Base-by-base conservation (phyloP, 768 basidiomycete species). In the Mycena rebaudengoi region DNA sequence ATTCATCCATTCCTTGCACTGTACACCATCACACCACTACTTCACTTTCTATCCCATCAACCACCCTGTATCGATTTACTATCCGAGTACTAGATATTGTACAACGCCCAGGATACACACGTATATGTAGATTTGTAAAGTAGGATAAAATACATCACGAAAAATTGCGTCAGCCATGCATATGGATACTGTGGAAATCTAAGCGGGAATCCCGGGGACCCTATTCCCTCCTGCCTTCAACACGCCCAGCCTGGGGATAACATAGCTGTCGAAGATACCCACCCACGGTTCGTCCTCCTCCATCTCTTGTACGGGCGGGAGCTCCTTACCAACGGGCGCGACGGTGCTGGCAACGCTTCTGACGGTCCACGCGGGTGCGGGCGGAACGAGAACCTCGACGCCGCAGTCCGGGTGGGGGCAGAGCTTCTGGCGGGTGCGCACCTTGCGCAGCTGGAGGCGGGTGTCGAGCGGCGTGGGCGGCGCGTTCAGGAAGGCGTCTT, bases 361-460 rank as follows among this genome's bases (percentile, higher is more conserved):
- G 55, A 64, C 62, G 48, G 32, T 12, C 62, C 62, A 64, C 7
- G 48, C 32, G 25, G 39, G 56, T 18, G 55, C 50, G 43, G 62
- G 62, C 33, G 54, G 30, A 21, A 2, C 23, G 39, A 8, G 5
- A 39, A 57, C 16, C 7, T 11, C 26, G 13, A 32, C n/a, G 37
- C 33, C 8, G 56, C 62, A 58, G 7, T 25, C 7, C 28, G 56
- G 62, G 43, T n/a, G n/a, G n/a, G n/a, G n/a, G n/a, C 62, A 64
- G 52, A 25, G 37, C 23, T 56, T 62, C 37, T 39, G 21, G 26
- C 51, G 44, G 12, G 35, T 6, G 44, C 44, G 11, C 33, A 62
- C 52, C 28, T 37, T 29, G 37, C n/a, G 5, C 25, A 4, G 29
- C 33, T 11, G 4, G 32, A n/a, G 3, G n/a, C 13, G 45, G 26